Evolutionary conservation across 495 filamentous ascomycete genomes (phyloP).

Genomic region (Trichoderma reesei): DNA sequence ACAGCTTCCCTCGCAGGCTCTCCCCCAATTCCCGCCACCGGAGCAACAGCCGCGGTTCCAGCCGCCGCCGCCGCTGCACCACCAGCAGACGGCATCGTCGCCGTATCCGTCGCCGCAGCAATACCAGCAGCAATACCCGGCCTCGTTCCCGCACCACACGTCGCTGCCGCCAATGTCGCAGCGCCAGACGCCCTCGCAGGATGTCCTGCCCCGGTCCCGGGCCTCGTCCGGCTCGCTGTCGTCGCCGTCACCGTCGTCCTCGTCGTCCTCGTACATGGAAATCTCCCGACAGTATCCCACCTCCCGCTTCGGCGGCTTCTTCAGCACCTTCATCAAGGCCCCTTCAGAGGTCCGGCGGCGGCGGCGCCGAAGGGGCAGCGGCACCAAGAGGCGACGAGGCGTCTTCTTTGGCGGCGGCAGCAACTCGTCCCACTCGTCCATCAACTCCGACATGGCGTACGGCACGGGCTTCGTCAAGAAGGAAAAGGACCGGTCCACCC

Average conservation of each 20-base stretch:
- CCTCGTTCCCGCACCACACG: not conserved
- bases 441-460: constrained; percentile 45
- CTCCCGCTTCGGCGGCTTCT: constrained; percentile 19
- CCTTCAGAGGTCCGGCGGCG: constrained; percentile 7
- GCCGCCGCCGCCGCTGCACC: constrained; percentile 21
- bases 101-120: constrained; percentile 20
- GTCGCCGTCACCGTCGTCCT: constrained; percentile 33
- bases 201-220: constrained; percentile 21
- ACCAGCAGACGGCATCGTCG: constrained; percentile 28
- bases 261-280: constrained; percentile 33
- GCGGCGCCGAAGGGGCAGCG: constrained; percentile 19
- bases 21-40: constrained; percentile 16
- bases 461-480: constrained; percentile 42
- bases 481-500: constrained; percentile 14
- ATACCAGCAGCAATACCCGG: constrained; percentile 11
- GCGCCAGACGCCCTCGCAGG: not conserved
- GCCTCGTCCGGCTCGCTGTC: constrained; percentile 30
- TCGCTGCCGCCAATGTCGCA: constrained; percentile 14
- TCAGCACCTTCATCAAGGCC: constrained; percentile 32
- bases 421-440: constrained; percentile 39
- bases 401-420: constrained; percentile 24
- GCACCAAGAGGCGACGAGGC: constrained; percentile 34
- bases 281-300: constrained; percentile 26
- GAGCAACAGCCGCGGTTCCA: constrained; percentile 2
- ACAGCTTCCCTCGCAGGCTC: constrained; percentile 10